phyloP scores from a whole-genome alignment of 2,329 filamentous ascomycete species.

The Ilyonectria sp. region DNA sequence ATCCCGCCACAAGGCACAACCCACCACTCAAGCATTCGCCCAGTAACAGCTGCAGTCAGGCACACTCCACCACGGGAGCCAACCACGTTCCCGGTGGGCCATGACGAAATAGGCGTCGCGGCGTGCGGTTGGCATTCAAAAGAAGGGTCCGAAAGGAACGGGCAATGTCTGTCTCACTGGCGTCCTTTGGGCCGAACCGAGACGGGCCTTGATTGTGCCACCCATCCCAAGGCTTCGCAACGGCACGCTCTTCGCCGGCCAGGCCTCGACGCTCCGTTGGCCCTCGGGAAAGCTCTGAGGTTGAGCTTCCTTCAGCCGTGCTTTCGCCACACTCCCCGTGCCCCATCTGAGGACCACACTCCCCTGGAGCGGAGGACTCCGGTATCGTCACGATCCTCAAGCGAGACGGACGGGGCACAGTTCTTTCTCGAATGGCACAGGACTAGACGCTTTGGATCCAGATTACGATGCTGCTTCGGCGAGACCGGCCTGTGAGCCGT shows the following conservation, averaged over 20 bases:
- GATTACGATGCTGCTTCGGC: constrained; percentile 7
- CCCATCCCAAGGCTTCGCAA: constrained; percentile 9
- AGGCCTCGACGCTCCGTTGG: constrained; percentile 41
- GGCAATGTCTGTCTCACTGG: constrained; percentile 27
- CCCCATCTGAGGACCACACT: not conserved
- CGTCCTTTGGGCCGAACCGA: constrained; percentile 51
- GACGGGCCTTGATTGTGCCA: constrained; percentile 28
- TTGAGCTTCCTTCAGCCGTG: not conserved
- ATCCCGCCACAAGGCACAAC: constrained; percentile 21
- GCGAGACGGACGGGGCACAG: not conserved
- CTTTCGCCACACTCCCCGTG: constrained; percentile 17
- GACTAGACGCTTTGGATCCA: not conserved
- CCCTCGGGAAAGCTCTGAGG: constrained; percentile 43
- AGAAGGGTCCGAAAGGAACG: constrained; percentile 20
- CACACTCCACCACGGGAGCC: constrained; percentile 41
- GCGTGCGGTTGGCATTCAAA: constrained; percentile 1
- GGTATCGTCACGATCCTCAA: constrained; percentile 5
- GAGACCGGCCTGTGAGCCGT: constrained; percentile 11
- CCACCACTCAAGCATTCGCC: constrained; percentile 19
- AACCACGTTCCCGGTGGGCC: constrained; percentile 33
- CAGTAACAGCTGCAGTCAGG: constrained; percentile 5
- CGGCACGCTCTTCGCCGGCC: not conserved
- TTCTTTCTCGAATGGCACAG: not conserved
- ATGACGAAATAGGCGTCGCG: constrained; percentile 42
- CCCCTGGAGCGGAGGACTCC: constrained; percentile 8